Base-by-base conservation (phyloP, 164 flowering plant genomes). In the Tetracentron sinense region DNA sequence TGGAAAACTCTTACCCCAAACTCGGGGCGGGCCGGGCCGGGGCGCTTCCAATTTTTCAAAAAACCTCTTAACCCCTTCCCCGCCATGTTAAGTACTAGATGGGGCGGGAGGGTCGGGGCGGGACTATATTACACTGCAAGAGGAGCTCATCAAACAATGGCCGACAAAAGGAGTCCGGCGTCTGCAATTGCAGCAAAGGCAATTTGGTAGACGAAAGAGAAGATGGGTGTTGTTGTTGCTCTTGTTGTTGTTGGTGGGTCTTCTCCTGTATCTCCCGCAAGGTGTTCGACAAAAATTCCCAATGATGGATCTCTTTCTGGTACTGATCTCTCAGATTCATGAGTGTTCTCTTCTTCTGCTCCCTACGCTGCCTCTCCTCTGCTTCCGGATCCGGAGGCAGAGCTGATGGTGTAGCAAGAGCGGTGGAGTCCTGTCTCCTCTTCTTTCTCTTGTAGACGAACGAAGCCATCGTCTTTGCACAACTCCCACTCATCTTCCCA, bases 391-490 rank as follows among this genome's bases (percentile, higher is more conserved):
- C 8, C 8, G 44, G 44, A 38, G 8, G 2, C 4, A 6, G 49
- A 17, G 49, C 20, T 6, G 49, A 20, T 16, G 6, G 1, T 16
- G 2, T 2, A 15, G 44, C 58, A 63, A 48, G 31, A 26, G 47
- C 31, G 53, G 44, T 8, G 14, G 46, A 57, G 35, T 52, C 57
- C 60, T 67, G 60, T 48, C 77, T 66, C 48, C 74, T 79, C 73
- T 75, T 85, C 75, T 76, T 69, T 53, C 89, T 75, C 72, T 79
- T 82, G 86, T 81, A 84, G 64, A 85, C 77, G 76, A 89, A 85
- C 77, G 76, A 89, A 86, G 42, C 90, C 96, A 42, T 82, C 86
- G 68, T 89, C 94, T 78, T 85, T 83, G 71, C 80, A 73, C 27
- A 82, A 72, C 71, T 84, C 92, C 90, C 90, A 86, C n/a, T 87